Percentiles rank a stretch among this genome's conserved stretches.
Evolutionary conservation across 768 basidiomycete genomes (phyloP).

Genomic region (Xerocomus brunneocitrinus): DNA sequence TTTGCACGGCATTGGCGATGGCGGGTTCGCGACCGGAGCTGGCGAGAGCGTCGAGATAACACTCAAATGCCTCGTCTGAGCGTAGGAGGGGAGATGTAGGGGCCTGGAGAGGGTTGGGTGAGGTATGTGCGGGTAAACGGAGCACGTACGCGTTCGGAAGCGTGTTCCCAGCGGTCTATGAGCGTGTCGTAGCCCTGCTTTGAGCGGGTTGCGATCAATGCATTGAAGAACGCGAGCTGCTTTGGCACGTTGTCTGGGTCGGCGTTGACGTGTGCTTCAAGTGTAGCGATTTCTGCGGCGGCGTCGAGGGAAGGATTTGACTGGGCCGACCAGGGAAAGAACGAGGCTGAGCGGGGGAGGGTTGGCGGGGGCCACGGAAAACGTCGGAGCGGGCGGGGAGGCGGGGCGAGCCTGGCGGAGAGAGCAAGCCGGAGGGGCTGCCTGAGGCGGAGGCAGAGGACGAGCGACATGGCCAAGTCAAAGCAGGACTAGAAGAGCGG

Average conservation of each 20-base stretch:
- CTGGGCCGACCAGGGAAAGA: slow-evolving; percentile 36
- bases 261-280: slow-evolving; percentile 76
- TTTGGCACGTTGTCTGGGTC: slow-evolving; percentile 63
- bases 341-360: slow-evolving; percentile 22
- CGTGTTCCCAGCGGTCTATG: slow-evolving; percentile 77
- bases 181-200: slow-evolving; percentile 68
- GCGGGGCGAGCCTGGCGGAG: slow-evolving; percentile 19
- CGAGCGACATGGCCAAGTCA: slow-evolving; percentile 7
- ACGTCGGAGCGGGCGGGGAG: slow-evolving; percentile 33
- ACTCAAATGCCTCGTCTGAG: slow-evolving; percentile 67
- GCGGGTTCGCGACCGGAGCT: slow-evolving; percentile 53
- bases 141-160: slow-evolving; percentile 73
- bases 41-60: slow-evolving; percentile 68
- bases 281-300: slow-evolving; percentile 63
- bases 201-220: slow-evolving; percentile 58
- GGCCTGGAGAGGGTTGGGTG: slow-evolving; percentile 42
- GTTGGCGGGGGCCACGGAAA: slow-evolving; percentile 24
- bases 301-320: slow-evolving; percentile 45
- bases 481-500: background rate
- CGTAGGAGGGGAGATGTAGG: slow-evolving; percentile 62
- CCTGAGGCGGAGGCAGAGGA: slow-evolving; percentile 3
- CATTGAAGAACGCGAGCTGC: slow-evolving; percentile 67
- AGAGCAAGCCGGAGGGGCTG: background rate
- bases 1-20: slow-evolving; percentile 60
- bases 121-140: background rate